Evolutionary conservation across 768 basidiomycete species (phyloP).

Genomic region (Tephrocybe sp.): DNA sequence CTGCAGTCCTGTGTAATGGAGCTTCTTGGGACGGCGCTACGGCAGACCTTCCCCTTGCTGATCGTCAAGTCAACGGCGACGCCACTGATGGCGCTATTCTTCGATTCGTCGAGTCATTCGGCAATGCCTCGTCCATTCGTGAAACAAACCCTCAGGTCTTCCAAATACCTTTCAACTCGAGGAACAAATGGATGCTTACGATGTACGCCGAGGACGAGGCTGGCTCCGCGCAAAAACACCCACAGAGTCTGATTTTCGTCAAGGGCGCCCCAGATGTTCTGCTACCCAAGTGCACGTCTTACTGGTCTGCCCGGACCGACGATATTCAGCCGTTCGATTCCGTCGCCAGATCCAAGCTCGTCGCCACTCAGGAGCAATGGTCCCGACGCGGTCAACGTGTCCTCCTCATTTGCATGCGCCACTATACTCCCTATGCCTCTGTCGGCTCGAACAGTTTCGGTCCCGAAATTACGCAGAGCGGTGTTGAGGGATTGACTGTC

Average conservation of each 20-base stretch:
- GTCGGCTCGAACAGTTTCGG: conserved; percentile 18
- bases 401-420: conserved; percentile 41
- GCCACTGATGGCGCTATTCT: conserved; percentile 56
- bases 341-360: conserved; percentile 18
- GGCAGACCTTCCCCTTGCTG: conserved; percentile 24
- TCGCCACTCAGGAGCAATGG: conserved; percentile 36
- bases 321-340: conserved; percentile 25
- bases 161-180: conserved; percentile 46
- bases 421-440: conserved; percentile 20
- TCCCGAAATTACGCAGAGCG: conserved; percentile 39
- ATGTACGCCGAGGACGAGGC: conserved; percentile 30
- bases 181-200: conserved; percentile 61
- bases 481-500: conserved; percentile 38
- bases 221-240: too few relatives aligned
- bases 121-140: conserved; percentile 21
- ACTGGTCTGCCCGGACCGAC: conserved; percentile 3
- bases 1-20: conserved; percentile 56
- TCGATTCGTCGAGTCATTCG: conserved; percentile 39
- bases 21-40: conserved; percentile 44
- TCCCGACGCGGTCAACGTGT: conserved; percentile 53
- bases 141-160: conserved; percentile 25
- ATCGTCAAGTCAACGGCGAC: conserved; percentile 42
- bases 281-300: conserved; percentile 35
- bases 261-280: conserved; percentile 65
- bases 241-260: conserved; percentile 39